Evolutionary conservation across 2,329 filamentous ascomycete genomes (phyloP), one percentile per base, ranked within the genome.

Genomic region (Trichoderma brevicompactum): DNA sequence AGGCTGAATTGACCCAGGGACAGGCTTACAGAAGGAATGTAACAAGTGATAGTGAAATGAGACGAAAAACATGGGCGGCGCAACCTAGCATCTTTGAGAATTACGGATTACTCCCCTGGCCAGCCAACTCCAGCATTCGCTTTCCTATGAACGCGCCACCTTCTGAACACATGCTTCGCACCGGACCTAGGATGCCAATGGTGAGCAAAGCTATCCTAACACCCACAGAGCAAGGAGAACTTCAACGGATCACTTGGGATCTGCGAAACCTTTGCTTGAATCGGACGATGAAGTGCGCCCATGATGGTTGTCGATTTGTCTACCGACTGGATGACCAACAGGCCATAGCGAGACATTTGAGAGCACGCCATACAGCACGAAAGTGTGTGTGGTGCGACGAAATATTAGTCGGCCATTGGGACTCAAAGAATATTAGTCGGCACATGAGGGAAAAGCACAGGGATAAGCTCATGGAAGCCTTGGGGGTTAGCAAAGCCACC

Each of bases 351-450:
- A 63, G 64, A 6, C 82, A 84, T 59, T 43, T 81, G 4, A 54
- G 68, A 32, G 67, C 73, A n/a, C 69, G 65, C 0, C 81, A 83
- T 55, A 48, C 67, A n/a, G 67, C 67, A 1, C 66, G 70, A 7
- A 73, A 73, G 48, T 81, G 79, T 61, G 72, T 71, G 19, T 79
- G 78, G 69, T 81, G 79, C 55, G 67, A 74, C 10, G 70, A 74
- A 6, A 66, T 63, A 1, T 60, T 79, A 15, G 78, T 70, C 52
- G 53, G 67, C 48, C 70, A 75, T 65, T 79, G 74, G 75, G 58
- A 67, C 9, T 38, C 55, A 0, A 62, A 71, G 13, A 70, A 75
- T 64, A 70, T 68, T 19, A 55, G 64, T 5, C 50, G 58, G 9
- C 79, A 81, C 62, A 69, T 78, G 17, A 66, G 70, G 7, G 44